Evolutionary conservation across 306 rosid genomes (phyloP).

Genomic region (Gastrolobium bilobum): DNA sequence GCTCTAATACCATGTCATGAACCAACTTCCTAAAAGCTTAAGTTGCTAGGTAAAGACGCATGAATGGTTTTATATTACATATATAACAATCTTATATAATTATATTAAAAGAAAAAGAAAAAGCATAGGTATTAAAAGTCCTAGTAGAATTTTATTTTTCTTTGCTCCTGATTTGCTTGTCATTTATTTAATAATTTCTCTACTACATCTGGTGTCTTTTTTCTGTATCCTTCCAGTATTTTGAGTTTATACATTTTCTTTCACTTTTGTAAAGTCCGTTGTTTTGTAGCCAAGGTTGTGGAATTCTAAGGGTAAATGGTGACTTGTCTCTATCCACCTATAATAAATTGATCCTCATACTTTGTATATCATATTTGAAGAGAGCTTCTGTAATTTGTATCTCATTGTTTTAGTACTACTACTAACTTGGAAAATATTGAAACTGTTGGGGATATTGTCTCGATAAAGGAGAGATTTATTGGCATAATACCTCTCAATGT

Average conservation of each 20-base stretch:
- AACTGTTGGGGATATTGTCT: background rate
- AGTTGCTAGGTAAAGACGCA: too few relatives aligned
- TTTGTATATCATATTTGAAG: background rate
- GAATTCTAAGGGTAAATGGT: background rate
- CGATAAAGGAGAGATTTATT: background rate
- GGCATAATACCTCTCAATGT: background rate
- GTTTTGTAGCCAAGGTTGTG: background rate
- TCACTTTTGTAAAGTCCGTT: slow-evolving; percentile 5
- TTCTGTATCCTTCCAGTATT: background rate
- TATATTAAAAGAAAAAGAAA: background rate
- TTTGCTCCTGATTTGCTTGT: background rate
- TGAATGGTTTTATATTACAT: too few relatives aligned
- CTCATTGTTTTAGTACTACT: background rate
- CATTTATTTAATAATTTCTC: slow-evolving; percentile 1
- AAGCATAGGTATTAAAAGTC: background rate
- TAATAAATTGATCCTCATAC: background rate
- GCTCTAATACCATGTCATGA: too few relatives aligned
- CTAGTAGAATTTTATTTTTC: background rate
- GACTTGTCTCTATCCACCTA: background rate
- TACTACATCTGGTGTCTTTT: background rate
- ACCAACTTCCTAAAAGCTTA: too few relatives aligned
- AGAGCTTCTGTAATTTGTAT: slow-evolving; percentile 1
- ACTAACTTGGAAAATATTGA: background rate
- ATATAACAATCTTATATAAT: background rate
- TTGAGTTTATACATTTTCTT: background rate